Base-by-base conservation (phyloP, 345 rosid genomes). In the Eucalyptus cladocalyx region DNA sequence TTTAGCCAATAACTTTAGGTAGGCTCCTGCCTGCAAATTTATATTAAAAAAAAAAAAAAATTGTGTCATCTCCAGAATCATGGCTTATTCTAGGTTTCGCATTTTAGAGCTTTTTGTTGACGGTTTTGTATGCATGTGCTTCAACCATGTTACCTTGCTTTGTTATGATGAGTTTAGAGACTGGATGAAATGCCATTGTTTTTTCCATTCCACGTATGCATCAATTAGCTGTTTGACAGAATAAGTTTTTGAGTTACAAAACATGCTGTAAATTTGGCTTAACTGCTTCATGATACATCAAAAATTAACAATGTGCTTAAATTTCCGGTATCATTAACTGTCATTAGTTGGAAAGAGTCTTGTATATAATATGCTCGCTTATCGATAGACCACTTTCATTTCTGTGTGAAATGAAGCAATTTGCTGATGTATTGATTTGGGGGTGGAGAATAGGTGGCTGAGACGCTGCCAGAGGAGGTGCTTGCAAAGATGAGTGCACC, bases 401-500 rank as follows among this genome's bases (percentile, higher is more conserved):
- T 40, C 47, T 4, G 45, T 86, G 43, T 50, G 45, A 50, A 56
- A 50, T 50, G 87, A 50, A 67, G 62, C 62, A 86, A 80, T 88
- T 51, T 89, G 86, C 17, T 60, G 76, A 28, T 80, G 40, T 43
- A 50, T 50, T 62, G 86, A 51, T 43, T 43, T 81, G 50, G 86
- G 26, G 81, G 21, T 58, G 32, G 86, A 88, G 80, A 65, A 48
- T 90, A 97, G 99, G 99, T 97, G 86, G 95, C 98, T 1, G 99
- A 97, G 93, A 97, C 99, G 24, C 97, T 97, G 47, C 93, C 96
- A 88, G 96, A 96, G 87, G 98, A 97, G 80, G 96, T 94, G 69
- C 97, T 97, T 37, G 94, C 94, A 3, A 97, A 97, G 91, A 96
- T 97, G 99, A 92, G 98, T 86, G 99, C 99, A 89, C 98, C 98